Base-by-base conservation (phyloP, 106 monocot genomes). In the Apostasia ramifera region DNA sequence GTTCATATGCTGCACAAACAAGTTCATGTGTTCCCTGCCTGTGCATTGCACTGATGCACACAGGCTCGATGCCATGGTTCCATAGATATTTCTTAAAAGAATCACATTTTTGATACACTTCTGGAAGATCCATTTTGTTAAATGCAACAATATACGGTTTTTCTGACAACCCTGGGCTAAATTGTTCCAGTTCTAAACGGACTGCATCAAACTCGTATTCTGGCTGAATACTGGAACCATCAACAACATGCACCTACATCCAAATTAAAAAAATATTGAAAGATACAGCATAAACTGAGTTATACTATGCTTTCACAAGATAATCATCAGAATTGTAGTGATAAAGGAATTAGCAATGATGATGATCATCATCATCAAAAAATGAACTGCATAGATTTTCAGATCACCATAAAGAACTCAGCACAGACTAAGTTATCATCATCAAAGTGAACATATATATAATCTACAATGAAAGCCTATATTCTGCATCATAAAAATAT, bases 181-280 rank as follows among this genome's bases (percentile, higher is more conserved):
- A 98, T 59, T 93, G 69, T 72, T 93, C 98, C 52, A 98, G 77
- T 70, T 98, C 93, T 62, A 98, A 83, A 67, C 98, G 87, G 69
- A 98, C 87, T 61, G 98, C 98, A 76, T 98, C 92, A 79, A 85
- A 98, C 74, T 98, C 98, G 63, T 98, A 98, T 45, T 87, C 83
- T 66, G 98, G 98, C 58, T 93, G 98, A 51, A 79, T 66, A 40
- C 82, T 85, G 43, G 98, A 93, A 48, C 98, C 92, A 81, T 98
- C 98, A 72, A 98, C 90, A 53, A 98, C 98, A 78, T 93, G 98
- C 63, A 95, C 84, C 95, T 90, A 77, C 58, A 12, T 46, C 37
- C 15, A 41, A 12, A 26, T 26, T 26, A 54, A 54, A 4, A 38
- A 40, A 5, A 12, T 54, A 1, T 13, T 7, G n/a, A 37, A 47